Percentiles rank a stretch among this genome's conserved stretches.
These are phyloP conservation scores for Trichoderma breve DNA, from an alignment of 2,329 filamentous ascomycete genomes.

Conservation along the genomic window DNA sequence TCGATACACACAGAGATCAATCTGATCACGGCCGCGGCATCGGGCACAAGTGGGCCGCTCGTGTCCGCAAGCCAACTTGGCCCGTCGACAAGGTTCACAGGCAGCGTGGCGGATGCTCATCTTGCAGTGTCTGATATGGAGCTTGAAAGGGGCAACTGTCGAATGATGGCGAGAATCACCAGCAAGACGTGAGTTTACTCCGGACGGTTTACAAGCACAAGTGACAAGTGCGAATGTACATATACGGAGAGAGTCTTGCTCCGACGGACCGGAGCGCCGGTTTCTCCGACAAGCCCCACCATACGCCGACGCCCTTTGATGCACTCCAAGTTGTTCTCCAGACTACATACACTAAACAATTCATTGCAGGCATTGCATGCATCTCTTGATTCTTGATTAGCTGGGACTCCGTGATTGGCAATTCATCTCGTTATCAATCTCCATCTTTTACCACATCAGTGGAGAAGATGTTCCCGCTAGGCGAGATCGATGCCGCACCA, in stretches of 20 bases:
- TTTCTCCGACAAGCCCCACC: slow-evolving; percentile 7
- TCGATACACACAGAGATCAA: slow-evolving; percentile 6
- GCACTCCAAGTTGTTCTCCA: neutral
- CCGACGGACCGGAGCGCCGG: neutral
- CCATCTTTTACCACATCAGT: neutral
- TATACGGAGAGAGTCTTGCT: neutral
- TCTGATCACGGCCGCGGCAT: slow-evolving; percentile 6
- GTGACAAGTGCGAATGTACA: neutral
- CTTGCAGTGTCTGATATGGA: neutral
- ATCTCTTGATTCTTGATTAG: neutral
- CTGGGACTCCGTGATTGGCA: neutral
- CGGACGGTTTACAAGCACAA: neutral
- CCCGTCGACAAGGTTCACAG: slow-evolving; percentile 11
- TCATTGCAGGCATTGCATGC: neutral
- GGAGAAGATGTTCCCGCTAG: neutral
- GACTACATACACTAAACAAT: neutral
- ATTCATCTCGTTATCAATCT: neutral
- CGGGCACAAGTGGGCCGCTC: slow-evolving; percentile 10
- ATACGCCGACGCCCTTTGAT: neutral
- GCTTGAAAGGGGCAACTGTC: neutral
- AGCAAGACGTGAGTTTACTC: neutral
- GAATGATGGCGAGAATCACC: neutral
- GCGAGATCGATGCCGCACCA: neutral
- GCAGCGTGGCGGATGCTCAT: slow-evolving; percentile 16
- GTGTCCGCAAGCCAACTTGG: slow-evolving; percentile 16